Conservation (phyloP, 2,329 filamentous ascomycete genomes). For the Parafenestella ontariensis region DNA sequence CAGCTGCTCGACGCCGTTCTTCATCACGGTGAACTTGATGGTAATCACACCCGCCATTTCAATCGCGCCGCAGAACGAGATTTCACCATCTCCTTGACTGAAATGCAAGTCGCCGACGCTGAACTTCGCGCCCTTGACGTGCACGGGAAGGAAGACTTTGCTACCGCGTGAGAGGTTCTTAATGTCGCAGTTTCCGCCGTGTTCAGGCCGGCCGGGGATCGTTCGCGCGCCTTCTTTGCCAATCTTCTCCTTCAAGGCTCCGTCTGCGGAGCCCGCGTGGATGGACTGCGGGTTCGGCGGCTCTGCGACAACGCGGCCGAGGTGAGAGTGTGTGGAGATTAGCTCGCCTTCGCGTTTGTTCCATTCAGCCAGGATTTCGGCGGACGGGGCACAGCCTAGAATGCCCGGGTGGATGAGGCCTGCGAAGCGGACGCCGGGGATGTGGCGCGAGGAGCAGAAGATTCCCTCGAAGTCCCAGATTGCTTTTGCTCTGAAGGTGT, state of each 20-base stretch:
- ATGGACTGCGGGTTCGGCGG: slow-evolving; percentile 75
- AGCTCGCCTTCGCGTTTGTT: slow-evolving; percentile 83
- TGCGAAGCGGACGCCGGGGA: slow-evolving; percentile 77
- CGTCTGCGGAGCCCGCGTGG: slow-evolving; percentile 72
- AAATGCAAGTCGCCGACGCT: slow-evolving; percentile 90
- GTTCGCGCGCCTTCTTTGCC: slow-evolving; percentile 82
- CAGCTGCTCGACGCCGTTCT: slow-evolving; percentile 75
- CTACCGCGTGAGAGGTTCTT: slow-evolving; percentile 82
- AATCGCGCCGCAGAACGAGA: slow-evolving; percentile 78
- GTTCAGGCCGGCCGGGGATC: slow-evolving; percentile 82
- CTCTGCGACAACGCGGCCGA: slow-evolving; percentile 73
- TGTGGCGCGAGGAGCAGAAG: slow-evolving; percentile 81
- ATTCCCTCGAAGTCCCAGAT: slow-evolving; percentile 82
- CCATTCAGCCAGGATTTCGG: slow-evolving; percentile 80
- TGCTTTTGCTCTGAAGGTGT: slow-evolving; percentile 65
- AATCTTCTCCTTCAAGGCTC: slow-evolving; percentile 68
- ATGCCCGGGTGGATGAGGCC: slow-evolving; percentile 93
- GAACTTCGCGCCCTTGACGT: slow-evolving; percentile 87
- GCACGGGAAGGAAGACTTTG: slow-evolving; percentile 87
- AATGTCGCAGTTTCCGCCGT: slow-evolving; percentile 91
- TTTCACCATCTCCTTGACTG: slow-evolving; percentile 87
- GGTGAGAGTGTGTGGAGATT: slow-evolving; percentile 68
- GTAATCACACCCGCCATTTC: slow-evolving; percentile 95
- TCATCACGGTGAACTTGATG: slow-evolving; percentile 87
- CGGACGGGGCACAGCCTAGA: slow-evolving; percentile 83